Percentiles rank a stretch among this genome's conserved stretches.
Conservation (phyloP, 306 rosid genomes). For the Quillaja saponaria region DNA sequence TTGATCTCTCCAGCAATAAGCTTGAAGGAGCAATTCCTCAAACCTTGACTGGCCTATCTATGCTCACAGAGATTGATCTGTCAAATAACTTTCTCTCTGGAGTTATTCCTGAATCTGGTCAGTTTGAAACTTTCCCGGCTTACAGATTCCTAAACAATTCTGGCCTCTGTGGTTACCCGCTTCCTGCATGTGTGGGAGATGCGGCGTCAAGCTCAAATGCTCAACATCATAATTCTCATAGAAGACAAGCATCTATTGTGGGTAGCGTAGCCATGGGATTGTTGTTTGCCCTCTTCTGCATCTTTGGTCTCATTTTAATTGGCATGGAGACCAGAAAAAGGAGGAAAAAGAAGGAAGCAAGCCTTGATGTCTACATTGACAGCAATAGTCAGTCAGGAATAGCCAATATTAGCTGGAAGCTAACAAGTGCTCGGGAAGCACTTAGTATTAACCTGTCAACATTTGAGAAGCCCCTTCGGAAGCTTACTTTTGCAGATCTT, state of each 20-base stretch:
- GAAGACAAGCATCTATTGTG: constrained; percentile 67
- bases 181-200: constrained; percentile 41
- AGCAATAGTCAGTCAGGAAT: constrained; percentile 62
- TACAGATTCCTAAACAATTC: constrained; percentile 66
- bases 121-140: constrained; percentile 73
- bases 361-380: constrained; percentile 60
- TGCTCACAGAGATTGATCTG: constrained; percentile 75
- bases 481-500: constrained; percentile 90
- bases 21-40: constrained; percentile 71
- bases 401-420: constrained; percentile 62
- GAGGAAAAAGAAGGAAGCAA: constrained; percentile 72
- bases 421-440: constrained; percentile 75
- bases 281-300: constrained; percentile 74
- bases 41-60: constrained; percentile 51
- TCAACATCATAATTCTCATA: constrained; percentile 57
- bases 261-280: constrained; percentile 94
- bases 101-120: constrained; percentile 63
- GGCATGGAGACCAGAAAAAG: constrained; percentile 73
- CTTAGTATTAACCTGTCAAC: constrained; percentile 86
- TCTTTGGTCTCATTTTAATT: constrained; percentile 71
- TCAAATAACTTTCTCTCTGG: constrained; percentile 69
- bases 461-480: constrained; percentile 80
- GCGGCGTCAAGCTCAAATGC: constrained; percentile 13
- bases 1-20: constrained; percentile 79
- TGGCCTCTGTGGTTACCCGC: constrained; percentile 89